Base-by-base conservation (phyloP, 2,329 filamentous ascomycete species). In the Botrytis squamosa region DNA sequence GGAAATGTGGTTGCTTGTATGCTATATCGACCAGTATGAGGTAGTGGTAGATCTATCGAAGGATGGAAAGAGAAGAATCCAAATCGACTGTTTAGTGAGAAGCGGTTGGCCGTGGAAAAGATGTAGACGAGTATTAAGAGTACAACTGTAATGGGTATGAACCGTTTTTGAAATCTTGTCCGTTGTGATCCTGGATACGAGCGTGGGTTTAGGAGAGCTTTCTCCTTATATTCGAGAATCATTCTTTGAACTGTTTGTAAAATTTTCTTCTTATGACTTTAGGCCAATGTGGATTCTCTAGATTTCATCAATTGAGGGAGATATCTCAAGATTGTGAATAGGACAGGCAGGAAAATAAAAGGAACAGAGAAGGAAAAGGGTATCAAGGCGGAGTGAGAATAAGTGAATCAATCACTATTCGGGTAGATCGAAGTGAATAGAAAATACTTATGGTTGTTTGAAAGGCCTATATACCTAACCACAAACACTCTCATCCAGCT, bases 1-100 rank as follows among this genome's bases (percentile, higher is more conserved):
- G 69, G 22, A 46, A 71, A 71, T 18, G 25, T 38, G 14, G 29
- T 46, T 71, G 57, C 69, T 64, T 71, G 57, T 64, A 71, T 71
- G 22, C n/a, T 64, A 52, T 52, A 71, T 63, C 57, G 69, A 52
- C 57, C 69, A 20, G 59, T n/a, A n/a, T 18, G 16, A 38, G 40
- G 22, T 22, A 36, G 22, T 63, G 18, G 29, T 44, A 46, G 16
- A 22, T 38, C 14, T 16, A 9, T 38, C 8, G 52, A 18, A 49
- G 40, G 29, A 49, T 22, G 25, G 40, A 33, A 64, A 25, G 36
- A 64, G 22, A 18, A 38, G 20, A 29, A 7, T 22, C 25, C 22
- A 46, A 46, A 46, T 64, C 16, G 42, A 25, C 33, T n/a, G n/a
- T 71, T 71, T 12, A 46, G 1, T n/a, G 42, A 29, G 12, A 71